These are phyloP conservation scores for Bocquillonia castaneifolia DNA, from an alignment of 441 rosid genomes.

Conservation along the genomic window DNA sequence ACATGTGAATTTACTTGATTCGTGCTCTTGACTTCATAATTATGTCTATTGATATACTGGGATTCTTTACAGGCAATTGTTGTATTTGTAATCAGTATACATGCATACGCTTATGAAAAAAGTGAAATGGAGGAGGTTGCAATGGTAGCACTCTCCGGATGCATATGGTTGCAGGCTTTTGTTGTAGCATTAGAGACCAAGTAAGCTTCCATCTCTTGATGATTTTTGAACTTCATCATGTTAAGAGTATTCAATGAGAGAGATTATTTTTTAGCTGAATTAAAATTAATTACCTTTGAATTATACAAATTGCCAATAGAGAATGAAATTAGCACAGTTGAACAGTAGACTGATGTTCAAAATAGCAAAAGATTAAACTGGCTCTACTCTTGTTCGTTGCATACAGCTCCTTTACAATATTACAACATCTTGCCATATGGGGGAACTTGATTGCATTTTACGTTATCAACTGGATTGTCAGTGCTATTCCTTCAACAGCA, in stretches of 20 bases:
- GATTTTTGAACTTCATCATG: background rate
- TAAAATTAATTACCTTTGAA: background rate
- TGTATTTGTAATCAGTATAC: constrained; percentile 76
- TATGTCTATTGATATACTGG: constrained; percentile 11
- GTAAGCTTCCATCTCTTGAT: constrained; percentile 41
- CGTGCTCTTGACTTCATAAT: background rate
- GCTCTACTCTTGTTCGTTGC: constrained; percentile 13
- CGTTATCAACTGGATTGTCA: constrained; percentile 72
- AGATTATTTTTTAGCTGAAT: background rate
- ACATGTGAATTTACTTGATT: background rate
- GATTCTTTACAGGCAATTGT: constrained; percentile 71
- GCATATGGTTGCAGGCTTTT: constrained; percentile 98
- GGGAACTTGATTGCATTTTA: constrained; percentile 84
- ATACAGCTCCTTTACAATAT: constrained; percentile 82
- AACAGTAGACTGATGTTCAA: background rate
- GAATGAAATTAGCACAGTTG: background rate
- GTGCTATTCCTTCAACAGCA: constrained; percentile 79
- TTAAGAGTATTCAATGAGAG: background rate
- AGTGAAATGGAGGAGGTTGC: constrained; percentile 95
- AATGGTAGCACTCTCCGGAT: constrained; percentile 98
- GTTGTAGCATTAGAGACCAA: constrained; percentile 92
- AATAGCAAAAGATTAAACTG: constrained; percentile 3
- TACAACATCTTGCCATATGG: constrained; percentile 94
- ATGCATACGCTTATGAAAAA: constrained; percentile 80
- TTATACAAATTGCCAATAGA: background rate